A percentile compares a stretch with the other conserved stretches of the same genome.
phyloP scores from a whole-genome alignment of 441 rosid genomes.

The Pelargonium citronellum region DNA sequence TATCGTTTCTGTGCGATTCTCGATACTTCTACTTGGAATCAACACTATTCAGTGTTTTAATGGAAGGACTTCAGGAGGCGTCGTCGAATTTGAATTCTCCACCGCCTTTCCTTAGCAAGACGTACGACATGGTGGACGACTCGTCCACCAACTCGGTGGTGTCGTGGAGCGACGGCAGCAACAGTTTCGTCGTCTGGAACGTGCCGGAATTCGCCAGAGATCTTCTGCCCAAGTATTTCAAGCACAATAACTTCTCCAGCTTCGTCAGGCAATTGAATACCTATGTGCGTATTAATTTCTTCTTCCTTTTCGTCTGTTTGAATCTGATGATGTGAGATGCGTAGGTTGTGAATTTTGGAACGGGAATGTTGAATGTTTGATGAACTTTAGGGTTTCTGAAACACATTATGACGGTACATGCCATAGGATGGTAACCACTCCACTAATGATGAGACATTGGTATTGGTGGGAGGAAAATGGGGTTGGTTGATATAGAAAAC shows the following conservation, averaged over 20 bases:
- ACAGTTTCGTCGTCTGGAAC: conserved; percentile 54
- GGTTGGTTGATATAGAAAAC: no score
- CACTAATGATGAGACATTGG: no score
- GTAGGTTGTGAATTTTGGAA: no score
- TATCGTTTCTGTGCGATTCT: no score
- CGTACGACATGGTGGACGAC: conserved; percentile 13
- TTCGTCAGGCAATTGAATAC: conserved; percentile 86
- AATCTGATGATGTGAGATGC: not conserved
- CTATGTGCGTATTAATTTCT: conserved; percentile 47
- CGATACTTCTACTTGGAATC: no score
- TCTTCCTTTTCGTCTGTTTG: not conserved
- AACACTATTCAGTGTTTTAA: no score
- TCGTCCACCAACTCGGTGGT: not conserved
- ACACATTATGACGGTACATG: no score
- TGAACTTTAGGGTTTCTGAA: no score
- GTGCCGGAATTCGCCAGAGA: conserved; percentile 79
- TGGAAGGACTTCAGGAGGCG: not conserved
- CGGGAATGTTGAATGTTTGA: no score
- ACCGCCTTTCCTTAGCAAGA: conserved; percentile 6
- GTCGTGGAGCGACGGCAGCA: conserved; percentile 1
- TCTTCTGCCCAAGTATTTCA: conserved; percentile 77
- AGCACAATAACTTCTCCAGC: conserved; percentile 91
- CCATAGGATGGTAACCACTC: no score
- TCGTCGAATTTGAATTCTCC: not conserved
- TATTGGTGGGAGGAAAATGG: no score